Evolutionary conservation across 768 basidiomycete genomes (phyloP).

Genomic region (Suillus placidus): DNA sequence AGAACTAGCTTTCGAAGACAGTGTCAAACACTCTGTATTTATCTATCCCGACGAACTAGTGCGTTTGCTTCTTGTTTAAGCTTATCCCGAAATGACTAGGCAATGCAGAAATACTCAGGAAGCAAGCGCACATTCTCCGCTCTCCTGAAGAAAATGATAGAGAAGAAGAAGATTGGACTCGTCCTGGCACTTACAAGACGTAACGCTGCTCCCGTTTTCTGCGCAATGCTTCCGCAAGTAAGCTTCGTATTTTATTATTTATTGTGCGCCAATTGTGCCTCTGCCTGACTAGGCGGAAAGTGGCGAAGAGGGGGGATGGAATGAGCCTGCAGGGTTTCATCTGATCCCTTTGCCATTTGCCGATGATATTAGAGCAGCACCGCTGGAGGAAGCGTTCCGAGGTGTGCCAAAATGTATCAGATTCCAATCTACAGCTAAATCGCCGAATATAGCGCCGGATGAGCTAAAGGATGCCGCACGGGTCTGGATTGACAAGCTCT

Average conservation of each 20-base stretch:
- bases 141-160: slow-evolving; percentile 77
- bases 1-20: slow-evolving; percentile 82
- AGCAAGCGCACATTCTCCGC: slow-evolving; percentile 93
- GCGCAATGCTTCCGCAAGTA: slow-evolving; percentile 87
- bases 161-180: slow-evolving; percentile 83
- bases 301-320: slow-evolving; percentile 69
- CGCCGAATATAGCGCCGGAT: slow-evolving; percentile 57
- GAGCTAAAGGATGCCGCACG: slow-evolving; percentile 66
- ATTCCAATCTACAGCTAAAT: slow-evolving; percentile 9
- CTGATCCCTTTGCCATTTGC: slow-evolving; percentile 92
- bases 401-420: slow-evolving; percentile 43
- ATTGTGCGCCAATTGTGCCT: not conserved
- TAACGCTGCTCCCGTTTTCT: slow-evolving; percentile 79
- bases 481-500: slow-evolving; percentile 78
- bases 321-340: slow-evolving; percentile 89
- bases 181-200: slow-evolving; percentile 68
- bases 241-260: not conserved
- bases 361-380: slow-evolving; percentile 87
- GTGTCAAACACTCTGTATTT: slow-evolving; percentile 89
- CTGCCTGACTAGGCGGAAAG: slow-evolving; percentile 60
- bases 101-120: slow-evolving; percentile 72
- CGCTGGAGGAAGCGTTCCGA: slow-evolving; percentile 63
- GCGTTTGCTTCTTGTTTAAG: slow-evolving; percentile 19
- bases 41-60: slow-evolving; percentile 93
- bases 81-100: not conserved